Evolutionary conservation across 129 eudicot species (phyloP).

Genomic region (Mikania micrantha): DNA sequence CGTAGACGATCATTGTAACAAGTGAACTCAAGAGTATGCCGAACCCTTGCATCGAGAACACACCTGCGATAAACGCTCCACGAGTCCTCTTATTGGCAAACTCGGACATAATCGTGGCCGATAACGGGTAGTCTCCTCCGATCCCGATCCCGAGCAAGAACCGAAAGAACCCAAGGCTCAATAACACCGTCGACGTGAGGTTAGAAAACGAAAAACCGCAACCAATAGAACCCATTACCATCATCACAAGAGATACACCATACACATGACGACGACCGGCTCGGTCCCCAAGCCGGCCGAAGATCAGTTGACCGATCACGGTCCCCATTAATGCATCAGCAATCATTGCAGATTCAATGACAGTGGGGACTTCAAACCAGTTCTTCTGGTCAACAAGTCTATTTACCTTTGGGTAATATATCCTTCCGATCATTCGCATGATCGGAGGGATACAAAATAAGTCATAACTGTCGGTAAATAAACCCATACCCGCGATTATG

Average conservation of each 20-base stretch:
- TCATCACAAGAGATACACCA: constrained; percentile 33
- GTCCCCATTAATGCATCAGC: constrained; percentile 35
- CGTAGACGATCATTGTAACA: constrained; percentile 39
- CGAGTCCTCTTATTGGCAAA: constrained; percentile 49
- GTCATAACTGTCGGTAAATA: constrained; percentile 44
- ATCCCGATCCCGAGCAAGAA: constrained; percentile 45
- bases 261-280: constrained; percentile 36
- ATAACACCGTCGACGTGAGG: constrained; percentile 18
- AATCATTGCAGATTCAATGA: constrained; percentile 25
- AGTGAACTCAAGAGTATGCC: constrained; percentile 47
- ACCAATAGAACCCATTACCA: constrained; percentile 39
- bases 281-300: constrained; percentile 42
- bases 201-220: constrained; percentile 39
- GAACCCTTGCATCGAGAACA: constrained; percentile 61
- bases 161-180: constrained; percentile 38
- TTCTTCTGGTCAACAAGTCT: neutral
- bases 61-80: constrained; percentile 50
- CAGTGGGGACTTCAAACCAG: constrained; percentile 18
- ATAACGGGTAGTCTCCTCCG: constrained; percentile 49
- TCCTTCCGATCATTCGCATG: constrained; percentile 34
- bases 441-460: constrained; percentile 40
- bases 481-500: constrained; percentile 50
- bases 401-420: constrained; percentile 21
- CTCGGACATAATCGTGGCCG: constrained; percentile 61
- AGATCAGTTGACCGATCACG: constrained; percentile 26